Evolutionary conservation across 257 asterid species (phyloP).

Genomic region (Avicennia marina): DNA sequence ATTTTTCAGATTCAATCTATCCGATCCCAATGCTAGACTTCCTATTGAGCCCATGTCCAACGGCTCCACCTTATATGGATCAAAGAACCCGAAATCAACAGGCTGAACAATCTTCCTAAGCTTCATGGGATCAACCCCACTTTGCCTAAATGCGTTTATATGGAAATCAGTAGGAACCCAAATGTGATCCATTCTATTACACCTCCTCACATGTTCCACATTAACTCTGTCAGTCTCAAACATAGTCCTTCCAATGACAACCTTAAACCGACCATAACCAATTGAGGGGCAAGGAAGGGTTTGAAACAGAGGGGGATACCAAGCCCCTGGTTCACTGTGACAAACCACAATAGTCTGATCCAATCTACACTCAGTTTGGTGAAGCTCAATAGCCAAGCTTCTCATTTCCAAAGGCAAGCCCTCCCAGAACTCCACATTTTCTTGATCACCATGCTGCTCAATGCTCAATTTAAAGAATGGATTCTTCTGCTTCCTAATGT

Average conservation of each 20-base stretch:
- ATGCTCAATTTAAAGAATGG: constrained; percentile 54
- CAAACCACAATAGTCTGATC: constrained; percentile 71
- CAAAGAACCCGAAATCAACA: constrained; percentile 66
- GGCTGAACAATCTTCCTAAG: constrained; percentile 69
- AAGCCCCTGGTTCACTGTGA: constrained; percentile 97
- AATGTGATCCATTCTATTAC: constrained; percentile 66
- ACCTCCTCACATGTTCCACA: constrained; percentile 50
- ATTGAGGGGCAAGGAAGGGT: constrained; percentile 73
- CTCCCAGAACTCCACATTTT: constrained; percentile 62
- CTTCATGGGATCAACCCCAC: constrained; percentile 77
- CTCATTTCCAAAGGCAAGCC: constrained; percentile 71
- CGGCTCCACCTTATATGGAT: constrained; percentile 49
- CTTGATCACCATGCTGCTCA: constrained; percentile 71
- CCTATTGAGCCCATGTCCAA: constrained; percentile 38
- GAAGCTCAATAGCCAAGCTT: constrained; percentile 45
- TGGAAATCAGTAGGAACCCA: constrained; percentile 98
- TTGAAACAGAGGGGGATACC: constrained; percentile 77
- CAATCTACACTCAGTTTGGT: constrained; percentile 40
- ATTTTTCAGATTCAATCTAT: constrained; percentile 8
- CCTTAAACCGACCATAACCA: constrained; percentile 42
- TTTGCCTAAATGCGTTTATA: constrained; percentile 41
- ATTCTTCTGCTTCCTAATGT: constrained; percentile 28
- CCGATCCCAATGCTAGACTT: constrained; percentile 42
- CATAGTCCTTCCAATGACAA: constrained; percentile 84
- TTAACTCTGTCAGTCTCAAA: constrained; percentile 86